Conservation (phyloP, 2,329 filamentous ascomycete species). For the Microsporum ferrugineum region DNA sequence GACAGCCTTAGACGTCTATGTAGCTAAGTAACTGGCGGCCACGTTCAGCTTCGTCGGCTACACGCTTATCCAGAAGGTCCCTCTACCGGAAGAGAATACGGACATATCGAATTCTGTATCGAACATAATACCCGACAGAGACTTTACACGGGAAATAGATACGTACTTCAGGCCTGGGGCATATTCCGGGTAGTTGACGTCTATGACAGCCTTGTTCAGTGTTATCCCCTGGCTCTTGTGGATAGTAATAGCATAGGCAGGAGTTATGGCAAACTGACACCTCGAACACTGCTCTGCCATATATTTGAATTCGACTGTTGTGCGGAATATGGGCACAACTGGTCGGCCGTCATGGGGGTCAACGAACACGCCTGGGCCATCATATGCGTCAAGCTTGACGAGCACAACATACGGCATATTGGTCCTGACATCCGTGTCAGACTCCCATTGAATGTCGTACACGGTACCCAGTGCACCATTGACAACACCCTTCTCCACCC, state of each 20-base stretch:
- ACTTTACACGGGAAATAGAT: neutral
- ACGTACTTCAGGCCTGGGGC: neutral
- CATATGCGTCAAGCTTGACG: neutral
- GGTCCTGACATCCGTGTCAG: neutral
- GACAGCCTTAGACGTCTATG: too few relatives aligned
- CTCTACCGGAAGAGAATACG: neutral
- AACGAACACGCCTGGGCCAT: neutral
- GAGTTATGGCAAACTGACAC: neutral
- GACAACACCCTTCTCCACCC: neutral
- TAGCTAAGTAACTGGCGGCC: too few relatives aligned
- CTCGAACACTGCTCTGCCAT: neutral
- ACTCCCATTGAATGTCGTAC: neutral
- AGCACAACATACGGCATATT: neutral
- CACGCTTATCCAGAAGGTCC: neutral
- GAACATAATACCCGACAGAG: neutral
- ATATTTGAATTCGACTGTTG: neutral
- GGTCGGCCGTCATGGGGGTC: neutral
- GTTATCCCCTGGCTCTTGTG: neutral
- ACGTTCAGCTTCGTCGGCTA: too few relatives aligned
- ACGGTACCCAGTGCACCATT: neutral
- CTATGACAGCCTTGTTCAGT: neutral
- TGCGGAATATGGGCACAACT: neutral
- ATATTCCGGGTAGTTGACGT: neutral
- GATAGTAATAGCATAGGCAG: neutral
- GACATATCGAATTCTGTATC: neutral